Base-by-base conservation (phyloP, 805 yeast species). In the Zygotorulaspora sp. region DNA sequence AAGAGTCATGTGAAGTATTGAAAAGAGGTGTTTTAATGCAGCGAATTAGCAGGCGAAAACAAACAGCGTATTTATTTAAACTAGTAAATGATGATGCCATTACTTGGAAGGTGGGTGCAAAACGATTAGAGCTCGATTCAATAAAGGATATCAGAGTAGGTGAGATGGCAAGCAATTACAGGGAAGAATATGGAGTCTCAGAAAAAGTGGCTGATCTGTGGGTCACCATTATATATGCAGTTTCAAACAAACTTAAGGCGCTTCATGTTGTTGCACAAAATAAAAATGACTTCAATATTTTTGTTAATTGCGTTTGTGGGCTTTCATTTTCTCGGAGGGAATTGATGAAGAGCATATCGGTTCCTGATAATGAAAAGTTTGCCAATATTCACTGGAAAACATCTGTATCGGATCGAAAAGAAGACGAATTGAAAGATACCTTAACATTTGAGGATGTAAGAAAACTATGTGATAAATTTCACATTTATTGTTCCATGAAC, bases 161-260 rank as follows among this genome's bases (percentile, higher is more conserved):
- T 2, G 73, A 71, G 14, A 85, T 83, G 50, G 96, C 96, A 1
- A 72, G 74, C 23, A 85, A 86, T 48, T 90, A 88, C 55, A 65
- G 96, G 43, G 96, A 89, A 54, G 95, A 88, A 58, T 75, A 85
- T 48, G 79, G 82, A 24, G 73, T 87, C 1, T 74, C 88, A 1
- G 65, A 76, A 23, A 87, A 81, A 35, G 74, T 72, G 37, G 77
- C 78, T 30, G 66, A 69, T 9, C 61, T 75, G 6, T 90, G 98
- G 98, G 71, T 86, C 1, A 80, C 95, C 0, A 74, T 90, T 21
- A 76, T 87, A 9, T 90, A 86, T 55, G 74, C 76, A 45, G 68
- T 72, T 5, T 67, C 74, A 5, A 77, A 73, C 2, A 84, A 82
- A 55, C 65, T 86, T 30, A 84, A 86, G 50, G 83, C 89, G 0